Evolutionary conservation across 2,329 filamentous ascomycete genomes (phyloP).

Genomic region (Beauveria medogensis): DNA sequence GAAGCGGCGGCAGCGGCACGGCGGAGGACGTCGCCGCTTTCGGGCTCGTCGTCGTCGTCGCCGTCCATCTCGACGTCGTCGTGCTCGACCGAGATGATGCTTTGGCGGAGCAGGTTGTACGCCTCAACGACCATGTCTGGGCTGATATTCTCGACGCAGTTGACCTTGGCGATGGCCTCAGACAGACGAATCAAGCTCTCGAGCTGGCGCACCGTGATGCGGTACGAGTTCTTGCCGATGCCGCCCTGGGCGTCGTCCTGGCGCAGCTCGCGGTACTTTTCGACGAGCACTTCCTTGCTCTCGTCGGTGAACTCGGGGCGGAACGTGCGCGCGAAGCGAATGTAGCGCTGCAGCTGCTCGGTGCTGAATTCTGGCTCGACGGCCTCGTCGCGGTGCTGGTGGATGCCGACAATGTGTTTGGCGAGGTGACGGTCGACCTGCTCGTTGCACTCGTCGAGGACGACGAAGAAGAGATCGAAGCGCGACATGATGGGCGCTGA

Average conservation of each 20-base stretch:
- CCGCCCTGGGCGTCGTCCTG: slow-evolving; percentile 91
- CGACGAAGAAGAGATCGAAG: slow-evolving; percentile 97
- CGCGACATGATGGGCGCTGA: slow-evolving; percentile 98
- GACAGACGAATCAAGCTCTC: slow-evolving; percentile 93
- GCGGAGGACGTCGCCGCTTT: slow-evolving; percentile 38
- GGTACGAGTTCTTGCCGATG: slow-evolving; percentile 88
- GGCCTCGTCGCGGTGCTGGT: slow-evolving; percentile 86
- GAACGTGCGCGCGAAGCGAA: slow-evolving; percentile 92
- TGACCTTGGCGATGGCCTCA: slow-evolving; percentile 97
- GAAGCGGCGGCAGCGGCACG: slow-evolving; percentile 33
- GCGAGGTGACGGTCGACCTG: slow-evolving; percentile 82
- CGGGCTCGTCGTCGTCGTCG: slow-evolving; percentile 44
- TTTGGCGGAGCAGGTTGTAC: slow-evolving; percentile 82
- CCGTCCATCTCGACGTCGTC: slow-evolving; percentile 94
- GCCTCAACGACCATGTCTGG: slow-evolving; percentile 84
- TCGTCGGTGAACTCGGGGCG: slow-evolving; percentile 85
- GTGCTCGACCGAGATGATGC: slow-evolving; percentile 96
- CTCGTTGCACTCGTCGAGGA: slow-evolving; percentile 95
- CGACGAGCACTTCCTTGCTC: slow-evolving; percentile 75
- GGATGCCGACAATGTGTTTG: slow-evolving; percentile 88
- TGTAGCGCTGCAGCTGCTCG: slow-evolving; percentile 93
- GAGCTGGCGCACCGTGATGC: slow-evolving; percentile 92
- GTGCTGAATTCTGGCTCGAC: slow-evolving; percentile 91
- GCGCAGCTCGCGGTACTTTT: slow-evolving; percentile 91
- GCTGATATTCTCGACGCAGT: slow-evolving; percentile 86